phyloP scores from a whole-genome alignment of 2,329 filamentous ascomycete species.

The Pseudogymnoascus sp. region DNA sequence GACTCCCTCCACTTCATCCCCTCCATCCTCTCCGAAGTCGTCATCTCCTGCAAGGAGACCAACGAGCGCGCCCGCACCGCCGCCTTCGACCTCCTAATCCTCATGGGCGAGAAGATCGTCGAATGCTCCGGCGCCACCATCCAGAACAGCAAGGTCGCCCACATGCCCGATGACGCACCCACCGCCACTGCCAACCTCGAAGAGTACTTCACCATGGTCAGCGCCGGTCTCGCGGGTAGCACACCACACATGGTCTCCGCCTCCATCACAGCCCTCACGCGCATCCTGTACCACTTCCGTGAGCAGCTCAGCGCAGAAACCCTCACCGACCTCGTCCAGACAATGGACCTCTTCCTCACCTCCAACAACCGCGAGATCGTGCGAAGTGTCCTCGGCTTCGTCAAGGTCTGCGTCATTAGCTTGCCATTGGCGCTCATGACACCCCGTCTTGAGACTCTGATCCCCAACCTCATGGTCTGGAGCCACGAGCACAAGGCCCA shows the following conservation, averaged over 20 bases:
- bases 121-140: conserved; percentile 62
- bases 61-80: conserved; percentile 88
- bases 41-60: conserved; percentile 94
- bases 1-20: conserved; percentile 88
- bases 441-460: conserved; percentile 65
- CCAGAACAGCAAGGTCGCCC: conserved; percentile 75
- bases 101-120: conserved; percentile 75
- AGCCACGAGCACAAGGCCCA: conserved; percentile 97
- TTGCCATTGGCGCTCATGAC: conserved; percentile 72
- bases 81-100: conserved; percentile 82
- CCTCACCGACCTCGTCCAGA: conserved; percentile 78
- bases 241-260: conserved; percentile 97
- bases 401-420: conserved; percentile 89
- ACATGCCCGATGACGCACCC: conserved; percentile 77
- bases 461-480: conserved; percentile 92
- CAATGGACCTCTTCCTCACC: conserved; percentile 91
- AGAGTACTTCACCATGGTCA: conserved; percentile 98
- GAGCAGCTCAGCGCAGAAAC: conserved; percentile 59
- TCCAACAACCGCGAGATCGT: conserved; percentile 97
- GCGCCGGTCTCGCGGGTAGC: conserved; percentile 83
- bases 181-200: conserved; percentile 74
- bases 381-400: conserved; percentile 86
- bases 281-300: conserved; percentile 90
- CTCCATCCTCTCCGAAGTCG: conserved; percentile 82
- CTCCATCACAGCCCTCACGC: conserved; percentile 87